Base-by-base conservation (phyloP, 2,329 filamentous ascomycete genomes). In the Hypoxylon sp. region DNA sequence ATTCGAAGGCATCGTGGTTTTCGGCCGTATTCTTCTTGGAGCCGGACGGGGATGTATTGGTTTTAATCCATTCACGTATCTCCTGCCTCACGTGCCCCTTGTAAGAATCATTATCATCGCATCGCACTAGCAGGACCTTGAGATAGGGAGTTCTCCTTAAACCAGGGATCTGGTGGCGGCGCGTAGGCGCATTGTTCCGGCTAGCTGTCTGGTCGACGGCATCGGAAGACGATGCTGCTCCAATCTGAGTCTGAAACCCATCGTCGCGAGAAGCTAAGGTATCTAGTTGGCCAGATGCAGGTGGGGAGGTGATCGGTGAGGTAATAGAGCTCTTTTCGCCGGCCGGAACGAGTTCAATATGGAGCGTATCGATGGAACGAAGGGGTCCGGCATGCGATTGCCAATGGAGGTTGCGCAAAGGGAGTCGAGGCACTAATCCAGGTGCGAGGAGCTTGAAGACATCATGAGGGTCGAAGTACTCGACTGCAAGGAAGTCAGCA, bases 1-100 rank as follows among this genome's bases (percentile, higher is more conserved):
- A 98, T 79, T 99, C 96, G 73, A 92, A 97, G 0, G 96, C 95
- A 82, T 99, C 95, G 76, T 99, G 96, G 68, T 97, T 96, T 76
- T 98, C 95, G 75, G 94, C 91, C 19, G 88, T 90, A 75, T 85
- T 93, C 75, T 85, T 86, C 45, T 89, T 87, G 57, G 84, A 86
- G 63, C 87, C 82, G 1, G 88, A 83, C 0, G 87, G 82, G 0
- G 89, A 86, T 0, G 90, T 89, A 69, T 97, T 87, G 5, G 87
- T 83, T 79, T 96, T 97, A 74, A 98, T 88, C 96, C 96, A 99
- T 71, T 98, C 94, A 55, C 93, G 89, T 36, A 99, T 85, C 72
- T 93, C 89, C 74, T 92, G 89, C 55, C 94, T 87, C 5, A 93
- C 90, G 11, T 89, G 89, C 1, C 88, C 84, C 80, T 97, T 98